Base-by-base conservation (phyloP, 257 asterid genomes). In the Salvia splendens region DNA sequence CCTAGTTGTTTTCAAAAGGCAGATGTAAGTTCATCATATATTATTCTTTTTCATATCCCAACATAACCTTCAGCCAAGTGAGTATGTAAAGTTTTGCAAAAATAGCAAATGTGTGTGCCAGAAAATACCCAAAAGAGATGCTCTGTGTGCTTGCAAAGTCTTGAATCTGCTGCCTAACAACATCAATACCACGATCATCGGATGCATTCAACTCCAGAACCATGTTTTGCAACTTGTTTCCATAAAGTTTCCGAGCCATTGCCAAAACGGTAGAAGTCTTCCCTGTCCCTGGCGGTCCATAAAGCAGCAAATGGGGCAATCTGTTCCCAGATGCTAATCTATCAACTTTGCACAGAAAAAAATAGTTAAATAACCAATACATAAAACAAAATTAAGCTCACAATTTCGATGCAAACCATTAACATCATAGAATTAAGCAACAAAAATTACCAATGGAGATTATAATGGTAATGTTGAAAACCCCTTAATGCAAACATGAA, bases 261-360 rank as follows among this genome's bases (percentile, higher is more conserved):
- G 99, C 99, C 74, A 94, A 77, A 73, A 94, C 77, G 0, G 97
- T 94, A 33, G 99, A 91, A 17, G 99, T 94, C 83, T 94, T 94
- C 79, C 99, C 99, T 0, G 99, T 94, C 56, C 97, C 99, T 2
- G 99, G 99, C 10, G 99, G 99, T 49, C 99, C 97, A 63, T 94
- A 94, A 46, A 94, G 88, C 55, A 94, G 85, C 89, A 94, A 80
- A 81, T 94, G 97, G 24, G 99, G 97, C 57, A 91, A 76, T 51
- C 88, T 81, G 69, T 91, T 88, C 73, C 91, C 89, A 72, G 83
- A 87, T n/a, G 99, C 96, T 67, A 94, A 86, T 85, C 86, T 82
- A 67, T 84, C 97, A 80, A 94, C 99, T 94, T 51, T 45, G 36
- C 70, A 75, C 75, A 70, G 72, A 73, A 73, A 8, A 61, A 59